These are phyloP conservation scores for Eragrostis tef DNA, from an alignment of 202 grass and related monocot species.

Conservation along the genomic window DNA sequence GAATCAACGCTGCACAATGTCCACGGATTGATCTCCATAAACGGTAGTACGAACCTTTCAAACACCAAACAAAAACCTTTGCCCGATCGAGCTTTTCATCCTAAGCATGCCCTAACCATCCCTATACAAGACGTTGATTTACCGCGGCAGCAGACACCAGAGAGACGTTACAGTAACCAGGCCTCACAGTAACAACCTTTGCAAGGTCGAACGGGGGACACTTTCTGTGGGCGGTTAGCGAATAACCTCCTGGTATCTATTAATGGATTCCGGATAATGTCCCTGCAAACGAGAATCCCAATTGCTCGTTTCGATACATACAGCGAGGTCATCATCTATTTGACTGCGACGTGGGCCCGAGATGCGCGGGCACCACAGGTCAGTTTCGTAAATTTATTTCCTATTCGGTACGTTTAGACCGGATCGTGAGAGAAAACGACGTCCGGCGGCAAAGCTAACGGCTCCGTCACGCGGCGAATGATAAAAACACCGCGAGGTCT, in stretches of 20 bases:
- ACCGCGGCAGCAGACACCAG: no score
- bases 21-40: background rate
- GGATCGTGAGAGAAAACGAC: background rate
- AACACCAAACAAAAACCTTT: no score
- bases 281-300: background rate
- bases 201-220: background rate
- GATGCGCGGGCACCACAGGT: background rate
- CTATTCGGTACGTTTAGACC: background rate
- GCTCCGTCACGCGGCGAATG: conserved; percentile 23
- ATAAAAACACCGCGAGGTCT: conserved; percentile 38
- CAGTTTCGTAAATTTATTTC: background rate
- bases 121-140: background rate
- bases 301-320: background rate
- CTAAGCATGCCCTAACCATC: background rate
- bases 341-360: background rate
- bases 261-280: conserved; percentile 42
- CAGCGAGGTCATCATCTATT: rapidly evolving
- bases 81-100: background rate
- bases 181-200: no score
- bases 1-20: no score
- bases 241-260: background rate
- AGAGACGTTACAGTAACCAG: no score
- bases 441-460: background rate
- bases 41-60: no score
- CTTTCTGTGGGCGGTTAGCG: background rate